These are phyloP conservation scores for Apiotrichum domesticum DNA, from an alignment of 1,284 basidiomycete species.

Conservation along the genomic window DNA sequence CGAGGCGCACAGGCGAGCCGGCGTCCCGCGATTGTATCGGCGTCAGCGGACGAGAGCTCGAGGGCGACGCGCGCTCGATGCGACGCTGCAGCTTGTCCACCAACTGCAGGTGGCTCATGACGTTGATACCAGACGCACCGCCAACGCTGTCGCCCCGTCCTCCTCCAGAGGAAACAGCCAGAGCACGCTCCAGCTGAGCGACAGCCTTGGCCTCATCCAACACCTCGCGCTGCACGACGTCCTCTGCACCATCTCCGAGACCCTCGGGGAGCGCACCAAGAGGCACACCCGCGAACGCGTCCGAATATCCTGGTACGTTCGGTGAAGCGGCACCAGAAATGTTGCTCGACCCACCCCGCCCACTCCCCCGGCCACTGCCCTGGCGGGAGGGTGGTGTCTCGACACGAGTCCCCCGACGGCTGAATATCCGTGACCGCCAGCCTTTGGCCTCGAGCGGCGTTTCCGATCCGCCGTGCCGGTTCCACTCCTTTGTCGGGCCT, in stretches of 20 bases:
- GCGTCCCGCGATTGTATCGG: not conserved
- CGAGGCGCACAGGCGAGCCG: not conserved
- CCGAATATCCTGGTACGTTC: not conserved
- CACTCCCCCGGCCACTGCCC: not conserved
- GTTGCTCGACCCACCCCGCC: not conserved
- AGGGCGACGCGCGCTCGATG: not conserved
- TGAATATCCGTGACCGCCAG: not conserved
- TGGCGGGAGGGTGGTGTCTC: not conserved
- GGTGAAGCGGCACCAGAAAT: not conserved
- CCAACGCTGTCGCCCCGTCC: not conserved
- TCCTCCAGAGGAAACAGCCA: not conserved
- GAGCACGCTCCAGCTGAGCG: not conserved
- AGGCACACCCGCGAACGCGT: constrained; percentile 13
- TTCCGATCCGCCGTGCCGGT: not conserved
- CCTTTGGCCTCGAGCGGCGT: too few relatives aligned
- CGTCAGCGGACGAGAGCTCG: not conserved
- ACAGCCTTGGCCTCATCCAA: constrained; percentile 1
- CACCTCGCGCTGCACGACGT: constrained; percentile 8
- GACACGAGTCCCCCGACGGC: not conserved
- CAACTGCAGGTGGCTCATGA: not conserved
- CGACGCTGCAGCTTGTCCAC: constrained; percentile 1
- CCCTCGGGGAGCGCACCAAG: constrained; percentile 8
- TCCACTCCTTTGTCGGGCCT: not conserved
- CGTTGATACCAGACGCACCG: not conserved
- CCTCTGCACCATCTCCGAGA: constrained; percentile 8